Evolutionary conservation across 2,329 filamentous ascomycete species (phyloP), one percentile per base, ranked within the genome.

Genomic region (Xylariaceae sp.): DNA sequence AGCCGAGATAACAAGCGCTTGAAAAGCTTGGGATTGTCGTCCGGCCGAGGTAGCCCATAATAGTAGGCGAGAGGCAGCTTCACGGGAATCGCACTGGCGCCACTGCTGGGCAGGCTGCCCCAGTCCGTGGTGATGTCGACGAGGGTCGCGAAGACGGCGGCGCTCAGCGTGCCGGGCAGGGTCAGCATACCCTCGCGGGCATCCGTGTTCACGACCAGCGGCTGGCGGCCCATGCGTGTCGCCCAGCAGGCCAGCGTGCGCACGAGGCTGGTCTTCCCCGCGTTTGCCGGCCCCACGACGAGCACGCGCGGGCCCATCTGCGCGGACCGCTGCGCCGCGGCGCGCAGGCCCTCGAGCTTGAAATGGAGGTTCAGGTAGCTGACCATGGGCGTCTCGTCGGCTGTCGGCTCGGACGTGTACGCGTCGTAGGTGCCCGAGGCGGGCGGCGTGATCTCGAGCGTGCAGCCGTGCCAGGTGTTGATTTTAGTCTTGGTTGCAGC

Each of bases 21-120:
- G 75, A 89, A 97, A 36, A 93, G 74, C 27, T 78, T 81, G 0
- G 82, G 79, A 56, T 91, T 88, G 43, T 91, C 88, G 62, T 91
- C 87, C 0, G 91, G 83, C 57, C 80, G 85, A 46, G 83, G 80
- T 58, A 88, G 78, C 13, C 94, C 93, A 70, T 90, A 96, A 72
- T 92, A 91, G 69, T 96, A 96, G 23, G 93, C 91, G 48, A 99
- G 76, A 4, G 94, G 94, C 64, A 96, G 79, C 77, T 97, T 97
- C 46, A 96, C 91, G 0, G 93, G 92, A 15, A 96, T 86, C 0
- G 86, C 83, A 63, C 88, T 94, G 0, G 94, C 92, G 0, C 93
- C 94, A 61, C 89, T 95, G 64, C 92, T 96, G 0, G 93, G 92
- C 63, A 91, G 92, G 61, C 83, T 91, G 8, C 94, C 94, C 86